A percentile compares a stretch with the other conserved stretches of the same genome.
These are phyloP conservation scores for Annulohypoxylon truncatum DNA, from an alignment of 2,329 filamentous ascomycete genomes.

Conservation along the genomic window DNA sequence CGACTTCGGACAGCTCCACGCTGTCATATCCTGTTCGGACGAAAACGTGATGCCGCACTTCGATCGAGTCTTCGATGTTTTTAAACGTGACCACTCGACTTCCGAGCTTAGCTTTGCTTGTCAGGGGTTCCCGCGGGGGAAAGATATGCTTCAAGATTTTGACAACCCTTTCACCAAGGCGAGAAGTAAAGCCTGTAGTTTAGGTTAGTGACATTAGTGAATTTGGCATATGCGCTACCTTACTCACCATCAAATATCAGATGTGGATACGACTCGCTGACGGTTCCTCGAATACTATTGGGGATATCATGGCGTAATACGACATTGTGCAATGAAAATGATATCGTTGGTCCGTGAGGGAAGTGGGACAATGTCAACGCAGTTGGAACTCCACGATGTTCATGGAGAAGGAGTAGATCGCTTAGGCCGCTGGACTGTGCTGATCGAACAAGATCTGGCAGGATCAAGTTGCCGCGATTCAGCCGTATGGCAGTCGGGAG, in stretches of 20 bases:
- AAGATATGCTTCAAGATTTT: slow-evolving; percentile 95
- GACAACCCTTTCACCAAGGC: slow-evolving; percentile 82
- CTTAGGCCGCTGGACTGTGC: slow-evolving; percentile 83
- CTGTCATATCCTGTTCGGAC: slow-evolving; percentile 91
- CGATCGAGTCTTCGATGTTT: slow-evolving; percentile 92
- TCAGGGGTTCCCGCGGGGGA: slow-evolving; percentile 83
- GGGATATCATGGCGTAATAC: slow-evolving; percentile 93
- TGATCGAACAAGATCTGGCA: slow-evolving; percentile 85
- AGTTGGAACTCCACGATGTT: slow-evolving; percentile 92
- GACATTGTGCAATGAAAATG: slow-evolving; percentile 92
- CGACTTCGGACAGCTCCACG: slow-evolving; percentile 89
- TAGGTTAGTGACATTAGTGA: slow-evolving; percentile 11
- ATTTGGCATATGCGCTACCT: not conserved
- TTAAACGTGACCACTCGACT: slow-evolving; percentile 93
- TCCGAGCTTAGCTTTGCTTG: slow-evolving; percentile 79
- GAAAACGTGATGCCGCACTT: slow-evolving; percentile 93
- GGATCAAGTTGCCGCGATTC: slow-evolving; percentile 90
- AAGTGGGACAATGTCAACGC: slow-evolving; percentile 84
- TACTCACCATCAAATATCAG: slow-evolving; percentile 82
- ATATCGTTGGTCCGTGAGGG: slow-evolving; percentile 82
- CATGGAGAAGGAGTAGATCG: slow-evolving; percentile 89
- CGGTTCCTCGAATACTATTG: slow-evolving; percentile 84
- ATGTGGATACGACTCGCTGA: slow-evolving; percentile 92
- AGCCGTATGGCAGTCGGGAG: slow-evolving; percentile 87
- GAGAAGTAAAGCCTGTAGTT: slow-evolving; percentile 74